Conservation (phyloP, 2,329 filamentous ascomycete species). For the Dothideomycetes sp. region DNA sequence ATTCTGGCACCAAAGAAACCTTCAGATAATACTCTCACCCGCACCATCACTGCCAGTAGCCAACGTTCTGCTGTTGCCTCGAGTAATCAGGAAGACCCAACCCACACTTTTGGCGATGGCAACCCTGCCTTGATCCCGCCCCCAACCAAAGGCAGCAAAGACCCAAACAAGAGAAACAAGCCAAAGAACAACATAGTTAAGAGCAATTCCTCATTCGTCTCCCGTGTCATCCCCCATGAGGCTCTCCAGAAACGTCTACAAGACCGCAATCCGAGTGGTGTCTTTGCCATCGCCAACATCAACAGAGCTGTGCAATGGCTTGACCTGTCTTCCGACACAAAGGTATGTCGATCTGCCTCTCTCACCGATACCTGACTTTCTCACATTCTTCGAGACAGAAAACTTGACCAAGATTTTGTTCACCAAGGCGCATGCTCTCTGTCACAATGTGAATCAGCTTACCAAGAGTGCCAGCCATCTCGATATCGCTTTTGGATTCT, state of each 20-base stretch:
- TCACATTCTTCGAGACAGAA: conserved; percentile 54
- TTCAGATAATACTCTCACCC: conserved; percentile 34
- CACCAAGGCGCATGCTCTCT: conserved; percentile 89
- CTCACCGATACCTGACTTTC: not conserved
- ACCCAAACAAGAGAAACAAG: conserved; percentile 66
- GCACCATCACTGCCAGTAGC: conserved; percentile 34
- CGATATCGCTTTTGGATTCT: conserved; percentile 91
- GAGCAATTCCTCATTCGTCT: conserved; percentile 97
- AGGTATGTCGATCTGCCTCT: conserved; percentile 40
- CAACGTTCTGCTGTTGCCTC: conserved; percentile 24
- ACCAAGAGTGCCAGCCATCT: conserved; percentile 75
- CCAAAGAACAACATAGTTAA: conserved; percentile 98
- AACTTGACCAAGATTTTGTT: conserved; percentile 94
- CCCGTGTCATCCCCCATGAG: conserved; percentile 89
- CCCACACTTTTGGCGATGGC: conserved; percentile 72
- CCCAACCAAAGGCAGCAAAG: conserved; percentile 56
- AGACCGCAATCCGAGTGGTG: conserved; percentile 67
- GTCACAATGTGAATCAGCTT: conserved; percentile 79
- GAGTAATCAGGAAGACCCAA: conserved; percentile 37
- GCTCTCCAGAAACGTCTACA: conserved; percentile 65
- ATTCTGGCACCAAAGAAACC: conserved; percentile 50
- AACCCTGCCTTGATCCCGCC: conserved; percentile 62
- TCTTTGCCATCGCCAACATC: conserved; percentile 91
- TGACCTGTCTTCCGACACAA: conserved; percentile 67
- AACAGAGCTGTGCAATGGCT: conserved; percentile 96